Base-by-base conservation (phyloP, 2,329 filamentous ascomycete genomes). In the Hypoxylon sp. region DNA sequence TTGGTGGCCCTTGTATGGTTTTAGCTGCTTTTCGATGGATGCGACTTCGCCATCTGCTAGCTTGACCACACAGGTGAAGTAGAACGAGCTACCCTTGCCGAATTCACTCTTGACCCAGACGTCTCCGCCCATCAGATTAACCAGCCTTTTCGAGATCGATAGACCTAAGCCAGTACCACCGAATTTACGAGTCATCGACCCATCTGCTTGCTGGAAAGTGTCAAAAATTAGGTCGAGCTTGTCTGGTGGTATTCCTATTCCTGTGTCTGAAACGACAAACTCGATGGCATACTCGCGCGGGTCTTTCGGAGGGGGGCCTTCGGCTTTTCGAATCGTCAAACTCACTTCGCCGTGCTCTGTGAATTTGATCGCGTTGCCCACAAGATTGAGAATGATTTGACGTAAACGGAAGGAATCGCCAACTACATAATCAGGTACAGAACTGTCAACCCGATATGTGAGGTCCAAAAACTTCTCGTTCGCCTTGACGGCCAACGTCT, bases 331-430 rank as follows among this genome's bases (percentile, higher is more conserved):
- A 73, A 98, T 97, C n/a, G 91, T 94, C 56, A 98, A 88, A 78
- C 94, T 96, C 74, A 99, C 96, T 78, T 97, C 94, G 67, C 96
- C 96, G 74, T 96, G 91, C 79, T 98, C 95, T 2, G 96, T 98
- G 79, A 99, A 99, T 78, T 99, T 99, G 84, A 99, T 97, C 59
- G 96, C 95, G 75, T 99, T 99, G 76, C 96, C 96, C 57, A 98
- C 95, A 61, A 99, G 84, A 80, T 99, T 99, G 61, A 98, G 87
- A 68, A 98, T 97, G 73, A 99, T 97, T 80, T 99, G 96, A 68
- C 95, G 90, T 61, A 98, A 83, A 79, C 96, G 91, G 90, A 97
- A 98, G 1, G 94, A 96, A 78, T 99, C 96, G 67, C 96, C 96
- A 68, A 97, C 90, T 41, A 98, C 94, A 77, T 97, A 94, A 78